Base-by-base conservation (phyloP, 108 stramenopile species). In the Cyclotella kingstonii region DNA sequence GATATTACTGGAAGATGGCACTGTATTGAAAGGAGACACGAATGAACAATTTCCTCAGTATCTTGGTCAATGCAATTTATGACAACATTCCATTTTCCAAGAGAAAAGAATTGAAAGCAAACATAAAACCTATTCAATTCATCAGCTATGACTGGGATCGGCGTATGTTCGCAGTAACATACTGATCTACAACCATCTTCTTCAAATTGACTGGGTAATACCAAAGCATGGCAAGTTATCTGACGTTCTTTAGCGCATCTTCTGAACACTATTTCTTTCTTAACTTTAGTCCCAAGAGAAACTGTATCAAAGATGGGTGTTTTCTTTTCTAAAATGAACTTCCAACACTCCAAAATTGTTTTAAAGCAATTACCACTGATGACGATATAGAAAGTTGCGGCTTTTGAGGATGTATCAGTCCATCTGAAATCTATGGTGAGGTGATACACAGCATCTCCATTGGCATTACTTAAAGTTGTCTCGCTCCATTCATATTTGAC, bases 261-360 rank as follows among this genome's bases (percentile, higher is more conserved):
- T 19, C 35, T 53, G 1, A 53, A 17, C 1, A 53, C n/a, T 4
- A 53, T 35, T 53, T 53, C 52, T 53, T 53, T 53, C 5, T 21
- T 17, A 2, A 53, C 2, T 26, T 26, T 53, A 18, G 31, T 35
- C 1, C 52, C 52, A 36, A 53, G 52, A 36, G 25, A 53, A 1
- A 18, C 52, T 5, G 52, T 53, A 14, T 53, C 52, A 36, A 27
- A 53, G 14, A 36, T 1, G 5, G 52, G 52, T 8, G 18, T 18
- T 35, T 35, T 34, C 15, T 34, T 8, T 11, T 60, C 45, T 14
- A 47, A 22, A 3, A 15, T 39, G n/a, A 60, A 27, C 23, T 60
- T 19, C 61, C 61, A 63, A 18, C 38, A 6, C 49, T 63, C 61
- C 19, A 40, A 21, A 17, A 63, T 39, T 3, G 39, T 63, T 1